Conservation (phyloP, 2,329 filamentous ascomycete species). For the Ophiostoma ips region DNA sequence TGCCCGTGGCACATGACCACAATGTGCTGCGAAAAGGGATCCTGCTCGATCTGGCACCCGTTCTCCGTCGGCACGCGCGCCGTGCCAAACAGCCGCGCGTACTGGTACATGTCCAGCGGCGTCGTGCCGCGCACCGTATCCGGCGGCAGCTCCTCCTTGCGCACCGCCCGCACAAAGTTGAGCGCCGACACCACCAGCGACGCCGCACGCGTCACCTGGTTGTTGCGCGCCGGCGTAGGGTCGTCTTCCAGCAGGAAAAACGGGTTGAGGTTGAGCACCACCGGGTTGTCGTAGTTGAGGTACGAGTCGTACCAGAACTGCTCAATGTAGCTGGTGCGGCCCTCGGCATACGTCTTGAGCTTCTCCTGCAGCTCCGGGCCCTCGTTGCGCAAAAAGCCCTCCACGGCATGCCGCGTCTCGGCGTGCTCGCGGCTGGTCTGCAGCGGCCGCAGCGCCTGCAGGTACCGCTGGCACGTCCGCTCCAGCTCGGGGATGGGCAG, state of each 20-base stretch:
- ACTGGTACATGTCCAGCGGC: conserved; percentile 96
- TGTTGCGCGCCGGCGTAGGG: conserved; percentile 87
- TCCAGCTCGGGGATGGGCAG: conserved; percentile 86
- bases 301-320: conserved; percentile 99
- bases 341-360: conserved; percentile 77
- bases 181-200: conserved; percentile 83
- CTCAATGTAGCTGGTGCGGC: conserved; percentile 92
- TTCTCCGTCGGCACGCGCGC: conserved; percentile 87
- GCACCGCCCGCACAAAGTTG: conserved; percentile 82
- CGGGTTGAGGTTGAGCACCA: conserved; percentile 92
- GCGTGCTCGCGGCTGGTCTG: conserved; percentile 70
- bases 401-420: conserved; percentile 66
- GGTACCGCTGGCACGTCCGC: conserved; percentile 61
- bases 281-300: conserved; percentile 92
- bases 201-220: conserved; percentile 88
- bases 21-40: conserved; percentile 83
- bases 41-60: conserved; percentile 91
- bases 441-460: conserved; percentile 65
- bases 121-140: conserved; percentile 70
- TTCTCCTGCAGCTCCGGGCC: conserved; percentile 78
- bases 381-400: conserved; percentile 69
- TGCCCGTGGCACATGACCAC: conserved; percentile 90
- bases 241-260: conserved; percentile 98
- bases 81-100: conserved; percentile 87
- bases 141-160: conserved; percentile 82